phyloP scores from a whole-genome alignment of 257 asterid genomes.

The Buddleja alternifolia region DNA sequence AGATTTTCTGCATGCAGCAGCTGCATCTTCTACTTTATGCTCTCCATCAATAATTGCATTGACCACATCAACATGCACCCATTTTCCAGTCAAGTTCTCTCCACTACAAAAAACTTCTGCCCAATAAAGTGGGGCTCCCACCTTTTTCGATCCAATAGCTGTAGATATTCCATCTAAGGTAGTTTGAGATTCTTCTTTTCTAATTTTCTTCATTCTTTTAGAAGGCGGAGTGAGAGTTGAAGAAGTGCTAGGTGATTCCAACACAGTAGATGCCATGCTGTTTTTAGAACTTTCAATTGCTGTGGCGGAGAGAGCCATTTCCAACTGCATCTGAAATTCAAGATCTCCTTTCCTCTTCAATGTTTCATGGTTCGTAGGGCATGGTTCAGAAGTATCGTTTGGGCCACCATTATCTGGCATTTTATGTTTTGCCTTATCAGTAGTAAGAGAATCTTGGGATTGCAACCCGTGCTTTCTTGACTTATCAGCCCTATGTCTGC shows the following conservation, averaged over 20 bases:
- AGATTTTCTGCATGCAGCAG: slow-evolving; percentile 86
- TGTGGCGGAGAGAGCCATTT: slow-evolving; percentile 88
- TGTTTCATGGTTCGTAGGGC: slow-evolving; percentile 40
- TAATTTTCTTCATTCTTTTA: slow-evolving; percentile 52
- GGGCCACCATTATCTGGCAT: slow-evolving; percentile 39
- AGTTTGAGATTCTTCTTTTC: slow-evolving; percentile 52
- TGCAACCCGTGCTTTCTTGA: slow-evolving; percentile 31
- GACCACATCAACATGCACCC: slow-evolving; percentile 93
- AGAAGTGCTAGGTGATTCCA: slow-evolving; percentile 43
- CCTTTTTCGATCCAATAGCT: slow-evolving; percentile 86
- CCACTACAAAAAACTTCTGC: slow-evolving; percentile 91
- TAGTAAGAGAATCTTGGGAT: slow-evolving; percentile 31
- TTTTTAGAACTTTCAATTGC: slow-evolving; percentile 49
- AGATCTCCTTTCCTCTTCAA: slow-evolving; percentile 84
- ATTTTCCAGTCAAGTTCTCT: slow-evolving; percentile 85
- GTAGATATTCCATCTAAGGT: slow-evolving; percentile 69
- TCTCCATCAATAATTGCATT: slow-evolving; percentile 88
- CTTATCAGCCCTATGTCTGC: slow-evolving; percentile 36
- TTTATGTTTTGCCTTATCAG: slow-evolving; percentile 38
- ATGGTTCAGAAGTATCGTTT: slow-evolving; percentile 43
- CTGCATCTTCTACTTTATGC: slow-evolving; percentile 87
- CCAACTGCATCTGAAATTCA: slow-evolving; percentile 89
- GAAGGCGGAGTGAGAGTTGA: slow-evolving; percentile 42
- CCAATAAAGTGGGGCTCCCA: slow-evolving; percentile 97
- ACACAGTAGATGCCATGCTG: slow-evolving; percentile 32